Evolutionary conservation across 2,329 filamentous ascomycete species (phyloP), one percentile per base, ranked within the genome.

Genomic region (Colletotrichum simmondsii): DNA sequence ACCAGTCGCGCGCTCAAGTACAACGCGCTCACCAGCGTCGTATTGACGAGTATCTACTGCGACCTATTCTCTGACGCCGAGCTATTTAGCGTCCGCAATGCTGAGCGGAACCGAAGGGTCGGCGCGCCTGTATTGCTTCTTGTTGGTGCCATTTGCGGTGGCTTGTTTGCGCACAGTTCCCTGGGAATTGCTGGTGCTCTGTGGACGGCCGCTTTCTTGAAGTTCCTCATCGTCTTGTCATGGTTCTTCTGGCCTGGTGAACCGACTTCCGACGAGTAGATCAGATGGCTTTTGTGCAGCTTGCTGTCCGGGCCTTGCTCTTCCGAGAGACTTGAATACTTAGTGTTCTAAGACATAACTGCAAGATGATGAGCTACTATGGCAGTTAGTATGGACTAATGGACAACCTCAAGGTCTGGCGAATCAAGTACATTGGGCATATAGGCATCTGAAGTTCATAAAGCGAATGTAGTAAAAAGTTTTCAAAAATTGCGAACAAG

Each of bases 21-120:
- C 78, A 91, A 91, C 71, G 90, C 91, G 2, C 83, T 96, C 24
- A 95, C 93, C 0, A 95, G 92, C 74, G 93, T 95, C 19, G 94
- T 95, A 3, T 82, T 97, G 72, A 96, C 94, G 1, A 95, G 92
- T 79, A 91, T 94, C 74, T 96, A 95, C 83, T 95, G 93, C 79
- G 94, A 96, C 79, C 79, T 96, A 24, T 94, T 94, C 76, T 93
- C 91, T 1, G 93, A 95, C 69, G 82, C 83, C 37, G 80, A 86
- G 28, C 77, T 90, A 4, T 87, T 90, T 46, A 79, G 80, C 1
- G 60, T 78, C 10, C 74, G 79, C 53, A 90, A 90, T 71, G 79
- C 80, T 6, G 87, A 89, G 78, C 79, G 88, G 37, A 89, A 90
- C 75, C 83, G 87, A 24, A 80, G 89, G 57, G 78, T 86, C 2